Evolutionary conservation across 1,284 basidiomycete species (phyloP).

Genomic region (Sphagnurus paluster): DNA sequence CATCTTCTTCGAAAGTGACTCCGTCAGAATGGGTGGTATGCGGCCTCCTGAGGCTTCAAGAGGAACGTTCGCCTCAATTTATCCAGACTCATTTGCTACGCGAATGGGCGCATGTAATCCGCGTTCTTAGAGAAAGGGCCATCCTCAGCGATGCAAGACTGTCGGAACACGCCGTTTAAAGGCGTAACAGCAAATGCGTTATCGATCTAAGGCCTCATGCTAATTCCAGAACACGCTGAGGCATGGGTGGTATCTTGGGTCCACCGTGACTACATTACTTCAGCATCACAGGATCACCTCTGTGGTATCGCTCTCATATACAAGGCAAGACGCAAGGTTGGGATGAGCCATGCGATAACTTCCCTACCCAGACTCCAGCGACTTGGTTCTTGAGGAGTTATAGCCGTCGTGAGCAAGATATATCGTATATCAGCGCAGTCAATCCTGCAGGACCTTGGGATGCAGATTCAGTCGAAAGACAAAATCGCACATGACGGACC

Average conservation of each 20-base stretch:
- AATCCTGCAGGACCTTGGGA: too few relatives aligned
- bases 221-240: neutral
- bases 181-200: constrained; percentile 3
- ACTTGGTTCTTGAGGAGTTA: too few relatives aligned
- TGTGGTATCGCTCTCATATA: neutral
- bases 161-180: constrained; percentile 33
- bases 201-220: neutral
- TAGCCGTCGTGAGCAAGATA: too few relatives aligned
- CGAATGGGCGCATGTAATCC: constrained; percentile 34
- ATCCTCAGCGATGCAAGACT: constrained; percentile 39
- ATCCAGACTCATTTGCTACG: constrained; percentile 17
- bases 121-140: constrained; percentile 39
- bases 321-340: too few relatives aligned
- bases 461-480: too few relatives aligned
- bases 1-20: constrained; percentile 44
- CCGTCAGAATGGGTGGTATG: constrained; percentile 6
- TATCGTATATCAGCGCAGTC: too few relatives aligned
- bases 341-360: neutral
- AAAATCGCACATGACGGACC: too few relatives aligned
- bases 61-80: constrained; percentile 14
- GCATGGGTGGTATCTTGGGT: neutral
- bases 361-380: neutral
- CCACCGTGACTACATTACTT: neutral
- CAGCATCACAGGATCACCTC: neutral
- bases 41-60: neutral